phyloP scores from a whole-genome alignment of 176 grass and related monocot species.

The Otatea glauca region DNA sequence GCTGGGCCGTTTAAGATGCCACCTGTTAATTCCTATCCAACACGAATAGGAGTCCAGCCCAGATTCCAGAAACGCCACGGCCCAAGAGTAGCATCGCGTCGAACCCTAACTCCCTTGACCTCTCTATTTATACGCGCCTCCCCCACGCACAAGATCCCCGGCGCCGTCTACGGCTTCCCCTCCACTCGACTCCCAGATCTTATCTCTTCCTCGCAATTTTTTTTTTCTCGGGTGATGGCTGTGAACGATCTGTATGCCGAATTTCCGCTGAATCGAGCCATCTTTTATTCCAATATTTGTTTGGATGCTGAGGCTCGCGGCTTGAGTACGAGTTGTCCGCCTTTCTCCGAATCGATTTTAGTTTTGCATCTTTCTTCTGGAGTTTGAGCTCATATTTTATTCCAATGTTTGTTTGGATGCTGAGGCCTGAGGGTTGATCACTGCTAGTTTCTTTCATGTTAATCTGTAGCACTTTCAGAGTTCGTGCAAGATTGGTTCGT shows the following conservation, averaged over 20 bases:
- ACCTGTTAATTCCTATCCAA: not conserved
- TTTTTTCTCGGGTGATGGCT: not conserved
- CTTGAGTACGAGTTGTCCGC: not conserved
- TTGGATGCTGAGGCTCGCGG: too few relatives aligned
- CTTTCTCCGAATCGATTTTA: not conserved
- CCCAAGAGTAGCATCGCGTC: not conserved
- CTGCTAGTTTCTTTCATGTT: too few relatives aligned
- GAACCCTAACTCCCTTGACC: not conserved
- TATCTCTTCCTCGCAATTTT: not conserved
- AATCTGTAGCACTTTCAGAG: too few relatives aligned
- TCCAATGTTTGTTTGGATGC: too few relatives aligned
- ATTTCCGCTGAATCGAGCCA: slow-evolving; percentile 51
- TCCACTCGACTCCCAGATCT: not conserved
- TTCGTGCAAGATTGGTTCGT: too few relatives aligned
- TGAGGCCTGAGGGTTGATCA: too few relatives aligned
- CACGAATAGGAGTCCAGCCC: not conserved
- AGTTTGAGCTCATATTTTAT: not conserved
- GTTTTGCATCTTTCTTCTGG: not conserved
- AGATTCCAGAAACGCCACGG: not conserved
- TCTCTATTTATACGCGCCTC: not conserved
- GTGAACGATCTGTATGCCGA: not conserved
- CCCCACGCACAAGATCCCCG: not conserved
- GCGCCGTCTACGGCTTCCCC: not conserved
- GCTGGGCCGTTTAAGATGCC: not conserved
- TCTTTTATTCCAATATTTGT: too few relatives aligned